Evolutionary conservation across 2,329 filamentous ascomycete species (phyloP), one percentile per base, ranked within the genome.

Genomic region (Epichloe hybrida): DNA sequence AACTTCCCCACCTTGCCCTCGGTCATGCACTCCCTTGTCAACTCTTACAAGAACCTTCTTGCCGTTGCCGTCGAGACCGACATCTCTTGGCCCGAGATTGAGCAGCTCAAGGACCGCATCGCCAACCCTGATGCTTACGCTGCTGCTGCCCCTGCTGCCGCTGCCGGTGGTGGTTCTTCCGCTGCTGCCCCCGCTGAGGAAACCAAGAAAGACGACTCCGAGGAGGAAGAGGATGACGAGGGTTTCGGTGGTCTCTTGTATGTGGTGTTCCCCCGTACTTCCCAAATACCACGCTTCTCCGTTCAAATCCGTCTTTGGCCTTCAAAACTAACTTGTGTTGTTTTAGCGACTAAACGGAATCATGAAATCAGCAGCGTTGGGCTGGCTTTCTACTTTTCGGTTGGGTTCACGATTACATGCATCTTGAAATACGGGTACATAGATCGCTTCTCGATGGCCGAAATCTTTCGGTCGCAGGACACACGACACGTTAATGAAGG

Each of bases 51-150:
- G 89, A 96, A 95, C 69, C 76, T 86, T 61, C 77, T 97, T 62
- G 80, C 93, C 61, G 83, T 96, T 64, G 94, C 93, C 65, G 71
- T 98, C 65, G 80, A 83, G 74, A 96, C 88, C 63, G 90, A 95
- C 61, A 85, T 84, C 80, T 84, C 82, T 74, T 98, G 93, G 91
- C 83, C 90, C 64, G 88, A 88, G 73, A 95, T 98, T 66, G 83
- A 94, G 66, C 80, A 95, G 75, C 86, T 98, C 77, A 98, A 98
- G 86, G 93, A 98, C 77, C 89, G 93, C 71, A 96, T 98, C 66
- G 88, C 88, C 75, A 97, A 98, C 83, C 94, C 94, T 62, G 93
- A 98, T 51, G 88, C 88, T 51, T 98, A 97, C 72, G 93, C 91
- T 58, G 70, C 88, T 46, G 77, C 90, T 46, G 77, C 90, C 59